phyloP scores from a whole-genome alignment of 2,329 filamentous ascomycete species.

The Alternaria triticina region DNA sequence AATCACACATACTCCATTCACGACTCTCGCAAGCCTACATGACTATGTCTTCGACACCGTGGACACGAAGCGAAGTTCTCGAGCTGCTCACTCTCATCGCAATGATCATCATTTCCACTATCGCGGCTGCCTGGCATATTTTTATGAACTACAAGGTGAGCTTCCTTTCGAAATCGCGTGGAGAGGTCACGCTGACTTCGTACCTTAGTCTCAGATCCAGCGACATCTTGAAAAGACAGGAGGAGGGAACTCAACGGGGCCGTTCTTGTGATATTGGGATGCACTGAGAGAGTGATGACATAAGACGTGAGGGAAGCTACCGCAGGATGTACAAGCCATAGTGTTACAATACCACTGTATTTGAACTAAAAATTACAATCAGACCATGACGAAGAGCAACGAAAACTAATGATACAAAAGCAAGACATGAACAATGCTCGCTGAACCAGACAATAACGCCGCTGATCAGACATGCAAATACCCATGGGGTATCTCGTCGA shows the following conservation, averaged over 20 bases:
- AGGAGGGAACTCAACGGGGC: neutral
- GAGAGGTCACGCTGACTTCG: neutral
- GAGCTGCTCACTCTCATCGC: neutral
- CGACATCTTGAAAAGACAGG: neutral
- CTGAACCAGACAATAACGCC: neutral
- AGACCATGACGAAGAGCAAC: neutral
- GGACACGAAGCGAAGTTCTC: neutral
- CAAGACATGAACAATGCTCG: neutral
- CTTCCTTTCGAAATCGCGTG: neutral
- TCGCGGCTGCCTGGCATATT: neutral
- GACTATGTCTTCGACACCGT: neutral
- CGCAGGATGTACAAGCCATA: neutral
- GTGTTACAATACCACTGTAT: neutral
- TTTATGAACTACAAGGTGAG: neutral
- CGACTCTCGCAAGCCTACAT: neutral
- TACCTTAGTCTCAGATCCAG: neutral
- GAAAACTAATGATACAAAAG: neutral
- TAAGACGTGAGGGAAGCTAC: neutral
- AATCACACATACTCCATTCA: neutral
- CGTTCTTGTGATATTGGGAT: neutral
- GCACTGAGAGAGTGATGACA: neutral
- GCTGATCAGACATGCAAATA: neutral
- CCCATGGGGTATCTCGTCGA: conserved; percentile 8
- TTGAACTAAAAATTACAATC: conserved; percentile 1
- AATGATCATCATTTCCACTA: neutral